Base-by-base conservation (phyloP, 1,139 yeast genomes). In the Debaryomyces coudertii region DNA sequence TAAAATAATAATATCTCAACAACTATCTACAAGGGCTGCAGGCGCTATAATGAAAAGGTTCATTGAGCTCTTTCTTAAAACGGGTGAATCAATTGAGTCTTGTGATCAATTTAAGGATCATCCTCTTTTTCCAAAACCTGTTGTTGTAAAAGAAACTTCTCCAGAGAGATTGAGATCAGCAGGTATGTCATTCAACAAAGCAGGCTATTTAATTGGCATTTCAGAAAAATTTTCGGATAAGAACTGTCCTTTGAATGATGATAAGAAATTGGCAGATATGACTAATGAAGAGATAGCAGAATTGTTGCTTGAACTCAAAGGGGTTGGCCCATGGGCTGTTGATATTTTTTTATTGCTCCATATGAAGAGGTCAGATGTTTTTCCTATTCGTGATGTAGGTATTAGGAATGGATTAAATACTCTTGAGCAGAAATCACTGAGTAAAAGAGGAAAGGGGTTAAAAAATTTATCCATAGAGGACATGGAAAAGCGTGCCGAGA, bases 251-350 rank as follows among this genome's bases (percentile, higher is more conserved):
- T 36, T 36, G 20, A 25, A 25, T 24, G 40, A 36, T 16, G 30
- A 36, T 24, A 25, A 24, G 22, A 11, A 16, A 11, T 36, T 36
- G 29, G 22, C 29, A 7, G 23, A 25, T 24, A 36, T 25, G 40
- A 25, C 40, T 24, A 36, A 36, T 25, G 23, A 15, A 3, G 40
- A 36, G 24, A 36, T 36, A 8, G 40, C 40, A 36, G 25, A 15
- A 8, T 4, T 36, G 15, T 25, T 36, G 22, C 31, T 16, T 25
- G 25, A 36, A 15, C 23, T 36, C 9, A 36, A 25, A 25, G 40
- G 40, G 29, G 25, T 36, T 14, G 40, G 40, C n/a, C 40, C 40
- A 12, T 36, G 40, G 40, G 29, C 31, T 8, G 31, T 36, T n/a
- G 40, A 36, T 2, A 24, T 24, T 23, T 36, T 36, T 14, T 15